Conservation (phyloP, 176 grass and related monocot genomes). For the Carex parvula region DNA sequence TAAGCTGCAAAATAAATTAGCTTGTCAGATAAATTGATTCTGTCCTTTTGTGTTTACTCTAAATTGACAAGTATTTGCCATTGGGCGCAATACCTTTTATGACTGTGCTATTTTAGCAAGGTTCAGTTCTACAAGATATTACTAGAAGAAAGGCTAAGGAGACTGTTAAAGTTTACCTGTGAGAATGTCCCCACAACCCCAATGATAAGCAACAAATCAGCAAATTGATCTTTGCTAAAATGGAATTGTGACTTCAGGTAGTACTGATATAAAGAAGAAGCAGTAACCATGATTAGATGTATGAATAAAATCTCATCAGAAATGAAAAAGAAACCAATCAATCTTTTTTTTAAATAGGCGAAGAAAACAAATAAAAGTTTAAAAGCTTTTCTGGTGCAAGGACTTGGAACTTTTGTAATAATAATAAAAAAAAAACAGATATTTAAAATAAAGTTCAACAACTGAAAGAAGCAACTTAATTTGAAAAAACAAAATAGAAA, state of each 20-base stretch:
- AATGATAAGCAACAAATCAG: slow-evolving; percentile 72
- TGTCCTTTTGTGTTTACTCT: not conserved
- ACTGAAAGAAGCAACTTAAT: too few species aligned
- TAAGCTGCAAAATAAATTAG: slow-evolving; percentile 46
- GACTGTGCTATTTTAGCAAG: not conserved
- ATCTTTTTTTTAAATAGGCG: not conserved
- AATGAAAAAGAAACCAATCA: not conserved
- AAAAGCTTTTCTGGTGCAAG: not conserved
- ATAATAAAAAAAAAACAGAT: not conserved
- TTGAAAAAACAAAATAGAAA: not conserved
- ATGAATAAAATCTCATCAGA: not conserved
- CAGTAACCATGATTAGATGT: not conserved
- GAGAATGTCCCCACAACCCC: slow-evolving; percentile 68
- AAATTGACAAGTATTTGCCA: too few species aligned
- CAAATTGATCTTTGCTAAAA: slow-evolving; percentile 86
- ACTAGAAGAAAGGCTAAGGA: not conserved
- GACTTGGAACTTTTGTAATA: not conserved
- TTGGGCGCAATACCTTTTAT: too few species aligned
- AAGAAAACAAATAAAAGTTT: not conserved
- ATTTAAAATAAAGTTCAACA: too few species aligned
- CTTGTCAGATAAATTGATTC: not conserved
- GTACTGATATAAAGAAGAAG: not conserved
- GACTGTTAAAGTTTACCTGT: slow-evolving; percentile 44
- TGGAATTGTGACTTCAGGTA: slow-evolving; percentile 82
- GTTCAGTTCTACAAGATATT: not conserved